Conservation (phyloP, 2,329 filamentous ascomycete species). For the Aspergillus persii region DNA sequence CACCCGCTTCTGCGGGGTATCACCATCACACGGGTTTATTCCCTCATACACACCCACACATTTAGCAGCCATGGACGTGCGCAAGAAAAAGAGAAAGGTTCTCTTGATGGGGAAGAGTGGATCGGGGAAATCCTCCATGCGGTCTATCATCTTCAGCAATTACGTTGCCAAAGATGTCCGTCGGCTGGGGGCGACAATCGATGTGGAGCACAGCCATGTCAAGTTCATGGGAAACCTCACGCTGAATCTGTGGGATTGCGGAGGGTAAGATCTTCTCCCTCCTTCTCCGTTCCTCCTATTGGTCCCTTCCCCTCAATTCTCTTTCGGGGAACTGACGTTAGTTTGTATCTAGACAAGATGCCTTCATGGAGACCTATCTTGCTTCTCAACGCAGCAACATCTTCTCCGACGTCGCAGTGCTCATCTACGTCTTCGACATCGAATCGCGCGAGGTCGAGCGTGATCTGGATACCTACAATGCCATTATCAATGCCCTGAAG, state of each 20-base stretch:
- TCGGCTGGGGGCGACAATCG: slow-evolving; percentile 89
- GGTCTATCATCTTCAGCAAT: slow-evolving; percentile 98
- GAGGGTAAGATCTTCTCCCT: slow-evolving; percentile 58
- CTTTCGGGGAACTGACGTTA: not conserved
- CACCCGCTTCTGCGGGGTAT: slow-evolving; percentile 10
- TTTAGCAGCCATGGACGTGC: slow-evolving; percentile 38
- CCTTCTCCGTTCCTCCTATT: not conserved
- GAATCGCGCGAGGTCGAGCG: slow-evolving; percentile 92
- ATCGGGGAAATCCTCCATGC: slow-evolving; percentile 97
- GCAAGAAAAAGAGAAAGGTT: slow-evolving; percentile 79
- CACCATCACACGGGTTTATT: not conserved
- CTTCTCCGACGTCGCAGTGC: slow-evolving; percentile 91
- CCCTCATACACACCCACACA: not conserved
- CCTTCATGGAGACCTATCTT: slow-evolving; percentile 98
- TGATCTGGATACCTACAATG: slow-evolving; percentile 87
- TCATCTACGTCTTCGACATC: slow-evolving; percentile 99
- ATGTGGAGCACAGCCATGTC: slow-evolving; percentile 97
- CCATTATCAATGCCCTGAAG: slow-evolving; percentile 81
- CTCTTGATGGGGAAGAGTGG: slow-evolving; percentile 93
- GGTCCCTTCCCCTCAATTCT: too few species aligned
- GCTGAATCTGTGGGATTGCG: slow-evolving; percentile 97
- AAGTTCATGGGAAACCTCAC: slow-evolving; percentile 98
- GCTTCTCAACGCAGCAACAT: slow-evolving; percentile 93
- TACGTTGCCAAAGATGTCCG: slow-evolving; percentile 96
- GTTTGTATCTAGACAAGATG: slow-evolving; percentile 70